Evolutionary conservation across 805 yeast genomes (phyloP).

Genomic region (Lachancea waltii): DNA sequence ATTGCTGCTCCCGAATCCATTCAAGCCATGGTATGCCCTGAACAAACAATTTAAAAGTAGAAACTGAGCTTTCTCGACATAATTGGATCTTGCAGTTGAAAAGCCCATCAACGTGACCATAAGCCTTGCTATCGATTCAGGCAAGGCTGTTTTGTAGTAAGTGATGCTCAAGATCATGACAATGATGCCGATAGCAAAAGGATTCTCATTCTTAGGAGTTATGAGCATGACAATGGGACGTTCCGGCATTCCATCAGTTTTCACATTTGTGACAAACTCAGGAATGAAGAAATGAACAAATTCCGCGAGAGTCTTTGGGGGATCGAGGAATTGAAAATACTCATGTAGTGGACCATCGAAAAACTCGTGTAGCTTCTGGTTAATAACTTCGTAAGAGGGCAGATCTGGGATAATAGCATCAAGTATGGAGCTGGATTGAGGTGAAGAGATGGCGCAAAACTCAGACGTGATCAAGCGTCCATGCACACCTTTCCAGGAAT

Average conservation of each 20-base stretch:
- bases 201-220: conserved; percentile 18
- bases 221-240: conserved; percentile 2
- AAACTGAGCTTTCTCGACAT: conserved; percentile 27
- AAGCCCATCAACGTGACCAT: conserved; percentile 24
- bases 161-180: conserved; percentile 18
- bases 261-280: background rate
- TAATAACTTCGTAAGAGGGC: conserved; percentile 5
- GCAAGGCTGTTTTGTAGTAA: conserved; percentile 13
- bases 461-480: conserved; percentile 17
- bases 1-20: conserved; percentile 26
- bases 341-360: conserved; percentile 8
- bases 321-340: conserved; percentile 5
- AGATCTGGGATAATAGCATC: conserved; percentile 6
- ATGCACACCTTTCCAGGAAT: conserved; percentile 16
- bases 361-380: background rate
- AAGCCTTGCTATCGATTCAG: conserved; percentile 18
- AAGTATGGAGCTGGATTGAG: conserved; percentile 2
- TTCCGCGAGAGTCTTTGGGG: conserved; percentile 5
- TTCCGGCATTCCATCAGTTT: background rate
- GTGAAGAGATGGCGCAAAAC: conserved; percentile 9
- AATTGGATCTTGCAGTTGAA: conserved; percentile 22
- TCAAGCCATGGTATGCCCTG: conserved; percentile 10
- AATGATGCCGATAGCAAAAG: conserved; percentile 26
- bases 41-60: conserved; percentile 19
- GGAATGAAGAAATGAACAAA: conserved; percentile 5